Conservation (phyloP, 495 filamentous ascomycete species). For the Xylaria nigripes region DNA sequence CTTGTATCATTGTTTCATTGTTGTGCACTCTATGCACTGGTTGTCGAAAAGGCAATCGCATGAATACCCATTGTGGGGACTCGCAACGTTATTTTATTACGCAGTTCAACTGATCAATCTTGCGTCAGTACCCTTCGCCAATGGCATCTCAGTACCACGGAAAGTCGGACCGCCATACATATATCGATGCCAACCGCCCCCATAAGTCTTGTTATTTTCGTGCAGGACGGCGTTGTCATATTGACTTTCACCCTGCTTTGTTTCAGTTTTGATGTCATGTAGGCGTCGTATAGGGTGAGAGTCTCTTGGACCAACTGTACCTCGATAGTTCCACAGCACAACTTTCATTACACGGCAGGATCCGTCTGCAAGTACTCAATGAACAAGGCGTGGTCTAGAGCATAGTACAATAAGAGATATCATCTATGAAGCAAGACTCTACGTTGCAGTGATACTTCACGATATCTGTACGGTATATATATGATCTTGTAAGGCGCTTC, state of each 20-base stretch:
- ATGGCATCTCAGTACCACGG: neutral
- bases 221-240: neutral
- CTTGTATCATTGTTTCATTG: slow-evolving; percentile 12
- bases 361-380: neutral
- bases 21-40: slow-evolving; percentile 10
- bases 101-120: neutral
- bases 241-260: neutral
- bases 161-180: neutral
- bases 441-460: neutral
- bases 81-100: neutral
- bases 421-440: neutral
- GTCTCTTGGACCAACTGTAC: neutral
- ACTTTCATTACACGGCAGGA: neutral
- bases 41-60: neutral
- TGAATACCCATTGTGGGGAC: neutral
- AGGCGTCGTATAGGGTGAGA: neutral
- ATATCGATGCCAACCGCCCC: neutral
- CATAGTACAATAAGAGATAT: slow-evolving; percentile 1
- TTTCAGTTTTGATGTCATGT: neutral
- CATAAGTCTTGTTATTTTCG: neutral
- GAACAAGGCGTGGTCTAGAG: neutral
- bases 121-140: neutral
- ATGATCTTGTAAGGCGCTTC: too few species aligned
- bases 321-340: neutral
- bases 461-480: neutral